Percentiles rank a stretch among this genome's conserved stretches.
Evolutionary conservation across 1,284 basidiomycete species (phyloP).

Genomic region (Puccinia triticina): DNA sequence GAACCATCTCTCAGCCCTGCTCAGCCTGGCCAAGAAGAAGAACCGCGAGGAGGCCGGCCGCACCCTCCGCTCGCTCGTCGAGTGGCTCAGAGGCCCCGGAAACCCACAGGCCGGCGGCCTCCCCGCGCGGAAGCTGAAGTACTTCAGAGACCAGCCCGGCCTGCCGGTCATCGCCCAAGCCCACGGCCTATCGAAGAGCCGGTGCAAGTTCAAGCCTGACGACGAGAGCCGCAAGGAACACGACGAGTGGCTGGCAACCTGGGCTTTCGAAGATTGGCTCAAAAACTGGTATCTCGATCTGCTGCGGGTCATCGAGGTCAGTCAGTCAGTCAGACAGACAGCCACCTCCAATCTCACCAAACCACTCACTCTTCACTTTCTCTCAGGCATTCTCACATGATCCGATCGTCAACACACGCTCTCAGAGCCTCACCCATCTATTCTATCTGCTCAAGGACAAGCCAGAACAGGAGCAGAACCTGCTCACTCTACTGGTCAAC

Average conservation of each 20-base stretch:
- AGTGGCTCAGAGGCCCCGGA: slow-evolving; percentile 79
- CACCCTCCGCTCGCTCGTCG: slow-evolving; percentile 83
- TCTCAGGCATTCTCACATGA: slow-evolving; percentile 81
- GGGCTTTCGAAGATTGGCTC: slow-evolving; percentile 94
- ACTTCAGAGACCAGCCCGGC: slow-evolving; percentile 81
- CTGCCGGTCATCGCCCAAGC: slow-evolving; percentile 35
- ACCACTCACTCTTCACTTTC: neutral
- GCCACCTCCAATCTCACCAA: neutral
- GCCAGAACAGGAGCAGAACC: slow-evolving; percentile 96
- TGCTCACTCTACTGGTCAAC: slow-evolving; percentile 87
- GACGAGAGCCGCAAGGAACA: slow-evolving; percentile 49
- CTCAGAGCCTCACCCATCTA: slow-evolving; percentile 70
- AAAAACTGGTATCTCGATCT: slow-evolving; percentile 96
- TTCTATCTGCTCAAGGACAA: slow-evolving; percentile 81
- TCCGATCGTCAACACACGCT: slow-evolving; percentile 83
- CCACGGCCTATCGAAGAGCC: neutral
- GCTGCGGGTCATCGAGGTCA: slow-evolving; percentile 84
- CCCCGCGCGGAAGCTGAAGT: slow-evolving; percentile 77
- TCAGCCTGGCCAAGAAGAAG: slow-evolving; percentile 74
- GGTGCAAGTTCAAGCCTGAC: slow-evolving; percentile 42
- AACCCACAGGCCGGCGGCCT: slow-evolving; percentile 72
- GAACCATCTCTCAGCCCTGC: slow-evolving; percentile 69
- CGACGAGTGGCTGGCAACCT: slow-evolving; percentile 74
- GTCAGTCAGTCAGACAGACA: slow-evolving; percentile 29
- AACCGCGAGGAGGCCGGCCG: slow-evolving; percentile 88